Conservation (phyloP, 805 yeast genomes). For the Sugiyamaella smithiae region DNA sequence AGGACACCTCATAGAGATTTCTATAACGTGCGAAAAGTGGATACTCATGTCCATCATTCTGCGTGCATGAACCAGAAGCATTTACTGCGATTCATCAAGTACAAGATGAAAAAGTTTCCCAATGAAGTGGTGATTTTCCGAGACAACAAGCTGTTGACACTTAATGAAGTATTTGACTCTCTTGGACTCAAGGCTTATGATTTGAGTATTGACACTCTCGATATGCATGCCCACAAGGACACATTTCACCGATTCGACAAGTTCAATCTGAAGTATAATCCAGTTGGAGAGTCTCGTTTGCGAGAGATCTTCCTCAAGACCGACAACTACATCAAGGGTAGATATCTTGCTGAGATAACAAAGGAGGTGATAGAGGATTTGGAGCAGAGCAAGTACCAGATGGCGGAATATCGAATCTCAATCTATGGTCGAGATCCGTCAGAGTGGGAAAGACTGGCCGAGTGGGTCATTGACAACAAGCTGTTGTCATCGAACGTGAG, state of each 20-base stretch:
- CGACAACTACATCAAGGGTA: slow-evolving; percentile 86
- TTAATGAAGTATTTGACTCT: slow-evolving; percentile 88
- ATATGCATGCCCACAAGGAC: slow-evolving; percentile 99
- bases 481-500: slow-evolving; percentile 90
- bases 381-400: slow-evolving; percentile 93
- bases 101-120: slow-evolving; percentile 82
- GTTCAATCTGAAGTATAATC: slow-evolving; percentile 94
- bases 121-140: slow-evolving; percentile 90
- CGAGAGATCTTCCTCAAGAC: slow-evolving; percentile 96
- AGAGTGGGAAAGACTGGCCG: slow-evolving; percentile 95
- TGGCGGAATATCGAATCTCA: slow-evolving; percentile 95
- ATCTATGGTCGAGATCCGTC: slow-evolving; percentile 84
- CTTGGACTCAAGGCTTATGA: slow-evolving; percentile 91
- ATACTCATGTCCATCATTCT: slow-evolving; percentile 97
- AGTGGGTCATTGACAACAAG: slow-evolving; percentile 93
- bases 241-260: slow-evolving; percentile 97
- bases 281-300: slow-evolving; percentile 95
- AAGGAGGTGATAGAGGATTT: slow-evolving; percentile 91
- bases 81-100: slow-evolving; percentile 87
- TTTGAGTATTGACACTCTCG: slow-evolving; percentile 91
- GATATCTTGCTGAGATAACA: slow-evolving; percentile 89
- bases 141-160: slow-evolving; percentile 83
- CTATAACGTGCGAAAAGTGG: slow-evolving; percentile 94
- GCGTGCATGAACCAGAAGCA: slow-evolving; percentile 99
- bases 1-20: slow-evolving; percentile 96